phyloP scores from a whole-genome alignment of 148 eudicot genomes.

The Dianthus caryophyllus region DNA sequence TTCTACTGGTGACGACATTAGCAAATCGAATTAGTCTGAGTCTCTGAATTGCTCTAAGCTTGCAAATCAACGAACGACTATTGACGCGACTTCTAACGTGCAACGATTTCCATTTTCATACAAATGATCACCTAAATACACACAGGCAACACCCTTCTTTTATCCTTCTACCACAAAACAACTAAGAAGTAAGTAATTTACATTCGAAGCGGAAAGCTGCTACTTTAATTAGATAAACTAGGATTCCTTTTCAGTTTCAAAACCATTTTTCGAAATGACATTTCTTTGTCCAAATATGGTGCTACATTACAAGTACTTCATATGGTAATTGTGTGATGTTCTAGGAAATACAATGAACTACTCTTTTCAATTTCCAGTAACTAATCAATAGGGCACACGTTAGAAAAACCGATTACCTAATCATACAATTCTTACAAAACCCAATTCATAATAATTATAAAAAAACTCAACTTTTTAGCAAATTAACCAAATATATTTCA shows the following conservation, averaged over 20 bases:
- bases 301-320: too few species aligned
- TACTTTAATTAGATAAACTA: neutral
- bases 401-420: neutral
- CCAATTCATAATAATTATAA: neutral
- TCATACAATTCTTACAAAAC: neutral
- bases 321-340: too few species aligned
- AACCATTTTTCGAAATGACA: too few species aligned
- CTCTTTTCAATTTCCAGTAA: too few species aligned
- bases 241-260: neutral
- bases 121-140: neutral
- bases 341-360: too few species aligned
- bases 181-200: too few species aligned
- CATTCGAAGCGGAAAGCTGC: too few species aligned
- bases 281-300: too few species aligned
- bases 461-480: conserved; percentile 1
- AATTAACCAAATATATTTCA: neutral
- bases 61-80: neutral
- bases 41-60: neutral
- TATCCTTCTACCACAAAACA: neutral
- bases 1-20: too few species aligned
- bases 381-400: too few species aligned
- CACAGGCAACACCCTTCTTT: neutral
- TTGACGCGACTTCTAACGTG: neutral
- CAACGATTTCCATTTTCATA: neutral
- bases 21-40: neutral